phyloP scores from a whole-genome alignment of 306 rosid species.

The Sesbania bispinosa region DNA sequence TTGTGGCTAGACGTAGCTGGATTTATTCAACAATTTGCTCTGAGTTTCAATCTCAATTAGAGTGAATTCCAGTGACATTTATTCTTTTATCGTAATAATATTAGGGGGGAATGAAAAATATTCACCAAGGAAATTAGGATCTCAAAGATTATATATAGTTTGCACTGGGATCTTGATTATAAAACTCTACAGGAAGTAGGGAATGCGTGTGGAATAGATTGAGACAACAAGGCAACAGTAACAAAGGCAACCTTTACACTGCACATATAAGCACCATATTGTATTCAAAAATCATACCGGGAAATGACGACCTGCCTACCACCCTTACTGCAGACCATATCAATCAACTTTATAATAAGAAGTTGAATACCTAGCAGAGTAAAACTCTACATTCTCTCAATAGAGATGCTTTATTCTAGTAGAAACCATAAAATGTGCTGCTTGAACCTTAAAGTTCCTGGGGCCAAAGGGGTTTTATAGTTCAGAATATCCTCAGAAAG shows the following conservation, averaged over 20 bases:
- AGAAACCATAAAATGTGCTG: background rate
- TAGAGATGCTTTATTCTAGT: background rate
- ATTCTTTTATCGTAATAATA: too few species aligned
- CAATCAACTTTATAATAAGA: too few species aligned
- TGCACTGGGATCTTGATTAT: background rate
- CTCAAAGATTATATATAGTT: background rate
- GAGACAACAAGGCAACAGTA: background rate
- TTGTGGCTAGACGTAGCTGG: too few species aligned
- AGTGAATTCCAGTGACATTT: too few species aligned
- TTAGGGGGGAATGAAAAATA: background rate
- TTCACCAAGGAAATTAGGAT: background rate
- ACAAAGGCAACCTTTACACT: background rate
- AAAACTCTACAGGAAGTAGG: background rate
- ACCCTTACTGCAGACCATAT: background rate
- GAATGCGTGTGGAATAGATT: background rate
- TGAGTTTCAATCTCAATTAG: too few species aligned
- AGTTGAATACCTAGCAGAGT: too few species aligned
- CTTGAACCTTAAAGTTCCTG: background rate
- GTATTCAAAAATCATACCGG: too few species aligned
- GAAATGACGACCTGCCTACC: background rate
- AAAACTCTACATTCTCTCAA: too few species aligned
- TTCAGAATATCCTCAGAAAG: background rate
- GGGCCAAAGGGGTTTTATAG: background rate
- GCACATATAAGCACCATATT: background rate
- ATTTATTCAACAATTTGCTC: background rate